phyloP scores from a whole-genome alignment of 257 asterid species.

The Solanum peruvianum region DNA sequence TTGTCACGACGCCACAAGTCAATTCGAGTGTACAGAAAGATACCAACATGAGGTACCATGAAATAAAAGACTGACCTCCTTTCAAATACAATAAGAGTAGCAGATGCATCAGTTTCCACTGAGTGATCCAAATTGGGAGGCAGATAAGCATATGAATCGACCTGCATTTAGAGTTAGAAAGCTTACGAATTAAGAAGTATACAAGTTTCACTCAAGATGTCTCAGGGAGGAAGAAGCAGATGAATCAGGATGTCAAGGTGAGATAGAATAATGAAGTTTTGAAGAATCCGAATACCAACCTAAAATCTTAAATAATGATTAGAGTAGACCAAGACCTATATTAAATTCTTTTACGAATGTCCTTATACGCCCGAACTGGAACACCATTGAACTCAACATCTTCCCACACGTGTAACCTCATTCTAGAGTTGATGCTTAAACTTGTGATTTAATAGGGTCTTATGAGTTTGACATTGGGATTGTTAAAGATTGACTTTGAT shows the following conservation, averaged over 20 bases:
- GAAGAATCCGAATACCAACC: not conserved
- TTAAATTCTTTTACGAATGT: not conserved
- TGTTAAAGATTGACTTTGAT: not conserved
- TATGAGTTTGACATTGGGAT: not conserved
- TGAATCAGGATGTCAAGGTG: not conserved
- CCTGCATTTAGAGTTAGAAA: constrained; percentile 34
- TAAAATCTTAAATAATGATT: not conserved
- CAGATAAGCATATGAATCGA: constrained; percentile 84
- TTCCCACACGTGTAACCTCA: not conserved
- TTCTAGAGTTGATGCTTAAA: not conserved
- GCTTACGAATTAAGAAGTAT: not conserved
- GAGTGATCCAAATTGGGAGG: constrained; percentile 66
- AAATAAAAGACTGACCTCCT: constrained; percentile 49
- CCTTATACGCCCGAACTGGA: not conserved
- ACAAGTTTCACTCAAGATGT: not conserved
- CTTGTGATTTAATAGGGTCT: not conserved
- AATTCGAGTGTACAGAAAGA: not conserved
- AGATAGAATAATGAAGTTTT: not conserved
- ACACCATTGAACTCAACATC: not conserved
- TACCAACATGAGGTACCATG: not conserved
- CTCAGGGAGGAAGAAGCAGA: not conserved
- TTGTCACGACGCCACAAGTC: not conserved
- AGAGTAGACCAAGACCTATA: not conserved
- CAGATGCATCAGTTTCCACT: constrained; percentile 46
- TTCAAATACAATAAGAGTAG: constrained; percentile 65